Conservation (phyloP, 805 yeast genomes). For the Naumovozyma dairenensis region DNA sequence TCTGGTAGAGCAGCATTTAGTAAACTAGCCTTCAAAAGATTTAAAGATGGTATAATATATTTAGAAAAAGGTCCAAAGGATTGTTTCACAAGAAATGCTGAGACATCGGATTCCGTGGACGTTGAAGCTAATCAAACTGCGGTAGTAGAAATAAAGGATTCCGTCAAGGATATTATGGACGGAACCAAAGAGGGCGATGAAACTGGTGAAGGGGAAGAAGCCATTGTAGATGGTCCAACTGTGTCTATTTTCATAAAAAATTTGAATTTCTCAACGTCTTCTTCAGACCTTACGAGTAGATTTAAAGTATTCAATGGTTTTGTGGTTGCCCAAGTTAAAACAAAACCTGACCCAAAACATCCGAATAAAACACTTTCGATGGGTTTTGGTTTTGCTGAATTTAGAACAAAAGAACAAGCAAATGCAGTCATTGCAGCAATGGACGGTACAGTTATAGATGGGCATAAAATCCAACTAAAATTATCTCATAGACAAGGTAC, state of each 20-base stretch:
- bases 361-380: conserved; percentile 64
- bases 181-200: conserved; percentile 31
- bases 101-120: conserved; percentile 28
- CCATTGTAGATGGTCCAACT: conserved; percentile 55
- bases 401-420: conserved; percentile 69
- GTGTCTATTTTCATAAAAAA: conserved; percentile 88
- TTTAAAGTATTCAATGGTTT: conserved; percentile 74
- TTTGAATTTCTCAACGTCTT: conserved; percentile 73
- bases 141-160: conserved; percentile 27
- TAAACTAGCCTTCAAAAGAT: conserved; percentile 76
- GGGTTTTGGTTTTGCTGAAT: conserved; percentile 98
- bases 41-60: conserved; percentile 79
- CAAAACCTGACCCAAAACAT: conserved; percentile 77
- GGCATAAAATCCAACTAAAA: conserved; percentile 83
- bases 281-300: conserved; percentile 42
- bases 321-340: conserved; percentile 70
- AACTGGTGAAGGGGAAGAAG: conserved; percentile 34
- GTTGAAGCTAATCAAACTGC: conserved; percentile 22
- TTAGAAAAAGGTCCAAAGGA: conserved; percentile 90
- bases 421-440: conserved; percentile 58
- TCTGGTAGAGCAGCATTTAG: conserved; percentile 84
- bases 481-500: conserved; percentile 67
- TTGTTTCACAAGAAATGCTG: conserved; percentile 56
- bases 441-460: conserved; percentile 74
- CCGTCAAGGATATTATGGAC: conserved; percentile 28